Base-by-base conservation (phyloP, 2,329 filamentous ascomycete genomes). In the Exophiala mesophila region DNA sequence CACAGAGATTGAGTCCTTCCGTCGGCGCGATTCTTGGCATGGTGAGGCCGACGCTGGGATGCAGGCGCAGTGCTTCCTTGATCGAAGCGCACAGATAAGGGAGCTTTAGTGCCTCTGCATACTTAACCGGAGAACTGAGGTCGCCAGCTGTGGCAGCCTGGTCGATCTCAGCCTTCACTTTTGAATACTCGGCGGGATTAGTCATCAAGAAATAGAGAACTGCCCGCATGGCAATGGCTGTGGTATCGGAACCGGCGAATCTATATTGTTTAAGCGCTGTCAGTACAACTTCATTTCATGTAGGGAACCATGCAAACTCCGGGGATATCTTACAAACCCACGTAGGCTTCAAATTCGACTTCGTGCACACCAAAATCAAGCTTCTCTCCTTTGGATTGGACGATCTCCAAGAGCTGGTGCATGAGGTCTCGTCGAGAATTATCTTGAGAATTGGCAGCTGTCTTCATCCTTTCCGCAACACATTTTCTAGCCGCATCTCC, bases 201-300 rank as follows among this genome's bases (percentile, higher is more conserved):
- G 70, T 77, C 45, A 66, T 68, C 2, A 68, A 76, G 77, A 59
- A 50, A 68, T 63, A 12, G 21, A 30, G 35, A 19, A 36, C 19
- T 32, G 30, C 15, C 16, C 33, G 0, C 5, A 40, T 5, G 6
- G 37, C 37, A 16, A 40, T 40, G 9, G 37, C 37, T 7, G 37
- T 40, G 7, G 37, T 40, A 15, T 40, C 37, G 4, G 24, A 31
- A 17, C 37, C 37, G 33, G 33, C 33, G 5, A 34, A 40, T 8
- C 37, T 40, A 15, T 5, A 23, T 5, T 10, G 9, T 16, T 13
- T 31, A n/a, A 33, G 19, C 19, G 13, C 13, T 13, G n/a, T n/a
- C n/a, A 28, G 5, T 31, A 5, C 15, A 36, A 29, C 5, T 13
- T n/a, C 36, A 5, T 52, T 54, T 10, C 61, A 44, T 54, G 60